Evolutionary conservation across 164 flowering plant genomes (phyloP), one percentile per base, ranked within the genome.

Genomic region (Dillenia suffruticosa): DNA sequence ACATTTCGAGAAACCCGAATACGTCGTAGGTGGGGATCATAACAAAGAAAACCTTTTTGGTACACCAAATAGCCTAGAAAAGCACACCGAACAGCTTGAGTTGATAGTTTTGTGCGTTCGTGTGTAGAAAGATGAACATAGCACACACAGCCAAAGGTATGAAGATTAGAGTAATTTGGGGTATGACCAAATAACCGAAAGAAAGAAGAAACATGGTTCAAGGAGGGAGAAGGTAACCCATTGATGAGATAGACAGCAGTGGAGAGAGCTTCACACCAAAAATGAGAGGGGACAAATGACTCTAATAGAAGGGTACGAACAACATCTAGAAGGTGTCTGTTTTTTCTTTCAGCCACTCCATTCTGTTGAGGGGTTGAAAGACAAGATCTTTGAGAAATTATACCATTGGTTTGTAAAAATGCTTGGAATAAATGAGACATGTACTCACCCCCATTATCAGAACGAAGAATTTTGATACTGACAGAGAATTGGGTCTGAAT

Each of bases 361-460:
- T 4, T 52, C 9, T 52, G 22, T 10, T 52, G 11, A 52, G 22
- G 22, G 22, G 22, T 19, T 19, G 22, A 19, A 19, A 1, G 22
- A 19, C 22, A 19, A 19, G 22, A 19, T 1, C 22, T 19, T 19
- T 19, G 22, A 19, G 22, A 19, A 19, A 19, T 19, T 19, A 19
- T 52, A 6, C 55, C 2, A 7, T 52, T 16, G 19, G 9, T 9
- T 15, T 17, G 55, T 7, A 52, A 10, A 15, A 17, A 52, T 7
- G 0, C 8, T 6, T 52, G 24, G 15, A 52, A 52, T 6, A 16
- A 3, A n/a, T 52, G 19, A n/a, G 50, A 32, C 9, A 54, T 22
- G n/a, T 58, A 65, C 32, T 65, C 57, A 16, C 62, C 62, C 17
- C n/a, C 52, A 43, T n/a, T 12, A 15, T 65, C 63, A 50, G 57